Percentiles rank a stretch among this genome's conserved stretches.
phyloP scores from a whole-genome alignment of 129 eudicot species.

The Mikania micrantha region DNA sequence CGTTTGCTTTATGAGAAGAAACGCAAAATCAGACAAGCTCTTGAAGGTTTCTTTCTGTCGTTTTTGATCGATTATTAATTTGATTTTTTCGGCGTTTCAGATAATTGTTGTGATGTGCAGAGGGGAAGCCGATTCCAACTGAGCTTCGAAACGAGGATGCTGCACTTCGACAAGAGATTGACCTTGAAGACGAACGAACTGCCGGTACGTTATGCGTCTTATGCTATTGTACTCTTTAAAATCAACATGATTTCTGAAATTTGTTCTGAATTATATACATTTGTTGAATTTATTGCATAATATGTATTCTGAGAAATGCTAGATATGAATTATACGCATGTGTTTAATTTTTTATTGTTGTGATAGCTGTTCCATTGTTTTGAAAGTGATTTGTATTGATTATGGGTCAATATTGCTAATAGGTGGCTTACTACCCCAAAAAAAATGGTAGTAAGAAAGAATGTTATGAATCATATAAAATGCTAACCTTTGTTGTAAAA shows the following conservation, averaged over 20 bases:
- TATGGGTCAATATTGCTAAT: background rate
- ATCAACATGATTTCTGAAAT: background rate
- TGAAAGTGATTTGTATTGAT: background rate
- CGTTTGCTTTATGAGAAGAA: conserved; percentile 88
- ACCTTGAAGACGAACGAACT: conserved; percentile 80
- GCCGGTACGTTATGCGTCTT: conserved; percentile 33
- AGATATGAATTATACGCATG: background rate
- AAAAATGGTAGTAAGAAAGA: background rate
- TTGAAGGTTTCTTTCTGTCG: conserved; percentile 49
- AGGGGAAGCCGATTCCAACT: conserved; percentile 95
- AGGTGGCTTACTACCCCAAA: background rate
- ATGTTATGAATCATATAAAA: background rate
- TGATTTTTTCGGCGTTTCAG: background rate
- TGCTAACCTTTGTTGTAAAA: background rate
- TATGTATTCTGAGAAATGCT: background rate
- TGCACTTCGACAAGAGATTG: conserved; percentile 90
- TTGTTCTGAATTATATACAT: background rate
- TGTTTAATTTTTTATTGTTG: background rate
- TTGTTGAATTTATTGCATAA: no score
- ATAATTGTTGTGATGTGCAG: conserved; percentile 21
- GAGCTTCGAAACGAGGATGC: conserved; percentile 95
- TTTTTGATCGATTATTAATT: background rate
- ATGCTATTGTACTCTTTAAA: conserved; percentile 3
- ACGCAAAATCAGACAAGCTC: conserved; percentile 83
- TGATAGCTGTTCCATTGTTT: background rate